Base-by-base conservation (phyloP, 176 grass and related monocot genomes). In the Neostapfia colusana region DNA sequence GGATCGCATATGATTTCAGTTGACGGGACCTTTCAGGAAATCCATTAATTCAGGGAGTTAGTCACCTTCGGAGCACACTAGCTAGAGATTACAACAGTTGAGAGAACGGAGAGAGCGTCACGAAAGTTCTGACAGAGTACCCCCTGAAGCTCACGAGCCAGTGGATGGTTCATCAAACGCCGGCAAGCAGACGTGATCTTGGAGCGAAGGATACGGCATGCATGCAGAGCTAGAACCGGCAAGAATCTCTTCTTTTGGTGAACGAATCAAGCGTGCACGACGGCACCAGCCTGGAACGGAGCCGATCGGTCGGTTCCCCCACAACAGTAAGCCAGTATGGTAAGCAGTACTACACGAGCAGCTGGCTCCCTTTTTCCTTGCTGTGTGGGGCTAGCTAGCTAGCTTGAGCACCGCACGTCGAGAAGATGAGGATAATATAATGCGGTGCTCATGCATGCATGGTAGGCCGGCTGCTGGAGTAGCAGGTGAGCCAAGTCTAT, bases 401-500 rank as follows among this genome's bases (percentile, higher is more conserved):
- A 55, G 2, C 18, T 76, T 36, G 66, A 49, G 63, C 38, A 62
- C 73, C 85, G 40, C n/a, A n/a, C n/a, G n/a, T 24, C 79, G 42
- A 59, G 77, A 78, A 51, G 85, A 24, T 26, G 50, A n/a, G n/a
- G n/a, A 24, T 20, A 83, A 87, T 83, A 61, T 83, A 61, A 83
- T 83, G 25, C 42, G 37, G 11, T n/a, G 36, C 48, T 64, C 50
- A 39, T 28, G 65, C 55, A 59, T 59, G 31, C 23, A 59, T 59
- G 57, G 11, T 4, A 27, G 59, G 59, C 69, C 69, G 39, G 65
- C 25, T 48, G 7, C 37, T 48, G 7, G 35, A 79, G 85, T 83
- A 15, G 85, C 79, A 15, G 85, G 53, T 88, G 80, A 83, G 85
- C 53, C 75, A 35, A 43, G 74, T 88, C 80, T 79, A 79, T 83